Evolutionary conservation across 2,329 filamentous ascomycete genomes (phyloP), one percentile per base, ranked within the genome.

Genomic region (Teratosphaeria gauchensis): DNA sequence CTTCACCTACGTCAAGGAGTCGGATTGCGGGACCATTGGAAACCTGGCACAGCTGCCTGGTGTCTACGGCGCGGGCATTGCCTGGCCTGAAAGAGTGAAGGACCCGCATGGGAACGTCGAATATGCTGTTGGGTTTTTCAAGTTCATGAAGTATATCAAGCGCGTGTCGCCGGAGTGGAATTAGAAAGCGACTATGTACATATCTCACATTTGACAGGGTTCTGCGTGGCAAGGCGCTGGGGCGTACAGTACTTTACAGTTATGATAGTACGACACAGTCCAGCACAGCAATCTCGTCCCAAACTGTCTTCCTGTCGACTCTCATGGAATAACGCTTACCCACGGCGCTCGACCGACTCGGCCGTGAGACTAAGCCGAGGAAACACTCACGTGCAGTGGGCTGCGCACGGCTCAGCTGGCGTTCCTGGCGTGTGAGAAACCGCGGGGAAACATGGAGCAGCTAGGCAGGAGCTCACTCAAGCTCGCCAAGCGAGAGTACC

Each of bases 121-220:
- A 71, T 76, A 79, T 65, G 81, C 82, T 0, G 84, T 86, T 55
- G 84, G 84, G 0, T 80, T 86, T 66, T 84, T 77, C 67, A 86
- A 87, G 71, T 86, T 87, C 63, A 85, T 86, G 82, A 82, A 78
- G 53, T 85, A 80, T 64, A 69, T 84, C 57, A 81, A 81, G 71
- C 77, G 75, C 60, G 82, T 83, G 4, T 73, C 76, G 21, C 81
- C 80, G 16, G 69, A 73, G 19, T 85, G 83, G 82, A 71, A 71
- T 52, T 64, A 58, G 54, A 60, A n/a, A 21, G 42, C 9, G 16
- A 21, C 16, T 19, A 1, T 31, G 42, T 48, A 48, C 42, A 21
- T 19, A 48, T 21, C 4, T 16, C 42, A 48, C n/a, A 4, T 7
- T 19, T 19, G 19, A 8, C 14, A 38, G 31, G 53, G 11, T 21